Percentiles rank a stretch among this genome's conserved stretches.
Conservation (phyloP, 2,329 filamentous ascomycete species). For the Aspergillus novoparasiticus region DNA sequence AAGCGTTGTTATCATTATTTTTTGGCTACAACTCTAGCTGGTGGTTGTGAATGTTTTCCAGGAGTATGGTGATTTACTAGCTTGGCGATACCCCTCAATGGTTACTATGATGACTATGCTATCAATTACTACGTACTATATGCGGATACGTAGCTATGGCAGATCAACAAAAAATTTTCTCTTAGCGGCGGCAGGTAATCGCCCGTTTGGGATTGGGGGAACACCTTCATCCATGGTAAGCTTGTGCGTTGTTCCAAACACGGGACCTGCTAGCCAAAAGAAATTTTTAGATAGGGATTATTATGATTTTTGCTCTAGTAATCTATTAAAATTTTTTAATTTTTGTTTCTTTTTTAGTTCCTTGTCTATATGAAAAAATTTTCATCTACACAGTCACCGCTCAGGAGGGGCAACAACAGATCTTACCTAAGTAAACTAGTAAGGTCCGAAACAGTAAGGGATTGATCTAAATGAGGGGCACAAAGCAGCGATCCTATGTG, state of each 20-base stretch:
- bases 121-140: not conserved
- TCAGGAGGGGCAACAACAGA: not conserved
- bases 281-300: too few relatives aligned
- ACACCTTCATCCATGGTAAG: constrained; percentile 15
- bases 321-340: too few relatives aligned
- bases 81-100: constrained; percentile 13
- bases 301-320: too few relatives aligned
- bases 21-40: not conserved
- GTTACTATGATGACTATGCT: constrained; percentile 4
- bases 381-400: not conserved
- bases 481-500: not conserved
- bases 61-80: constrained; percentile 6
- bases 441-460: not conserved
- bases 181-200: constrained; percentile 18
- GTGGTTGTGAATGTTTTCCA: not conserved
- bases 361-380: constrained; percentile 4
- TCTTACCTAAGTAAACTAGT: not conserved
- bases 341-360: constrained; percentile 4
- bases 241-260: constrained; percentile 13
- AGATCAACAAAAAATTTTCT: constrained; percentile 15
- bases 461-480: constrained; percentile 8
- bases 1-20: not conserved
- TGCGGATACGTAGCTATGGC: constrained; percentile 10
- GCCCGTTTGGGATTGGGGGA: constrained; percentile 15
- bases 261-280: not conserved